Percentiles rank a stretch among this genome's conserved stretches.
These are phyloP conservation scores for Alternaria gansuensis DNA, from an alignment of 2,329 filamentous ascomycete species.

Conservation along the genomic window DNA sequence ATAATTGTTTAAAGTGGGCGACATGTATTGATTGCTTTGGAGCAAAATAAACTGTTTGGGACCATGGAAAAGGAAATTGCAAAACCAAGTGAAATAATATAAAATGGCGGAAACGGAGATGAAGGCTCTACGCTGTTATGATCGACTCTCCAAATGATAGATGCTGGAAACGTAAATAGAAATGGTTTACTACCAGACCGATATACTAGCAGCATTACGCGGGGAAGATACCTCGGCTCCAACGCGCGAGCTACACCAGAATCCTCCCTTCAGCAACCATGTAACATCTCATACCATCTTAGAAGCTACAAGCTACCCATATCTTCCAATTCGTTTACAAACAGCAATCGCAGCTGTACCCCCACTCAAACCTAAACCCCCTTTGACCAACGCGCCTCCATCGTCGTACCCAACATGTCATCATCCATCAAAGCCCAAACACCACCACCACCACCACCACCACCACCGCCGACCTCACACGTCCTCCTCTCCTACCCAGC, in stretches of 20 bases:
- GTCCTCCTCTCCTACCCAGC: conserved; percentile 58
- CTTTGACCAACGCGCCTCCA: not conserved
- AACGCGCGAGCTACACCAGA: not conserved
- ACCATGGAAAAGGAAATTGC: no score
- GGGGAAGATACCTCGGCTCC: conserved; percentile 21
- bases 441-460: conserved; percentile 43
- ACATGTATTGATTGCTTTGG: no score
- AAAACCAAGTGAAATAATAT: not conserved
- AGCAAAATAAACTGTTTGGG: not conserved
- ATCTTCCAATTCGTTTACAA: not conserved
- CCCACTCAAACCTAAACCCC: not conserved
- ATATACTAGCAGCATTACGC: not conserved
- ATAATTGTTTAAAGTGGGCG: no score
- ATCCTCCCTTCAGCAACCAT: conserved; percentile 8
- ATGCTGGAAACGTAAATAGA: not conserved
- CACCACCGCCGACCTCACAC: conserved; percentile 45
- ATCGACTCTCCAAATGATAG: not conserved
- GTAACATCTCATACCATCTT: conserved; percentile 8
- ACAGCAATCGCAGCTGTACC: not conserved
- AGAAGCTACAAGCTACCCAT: not conserved
- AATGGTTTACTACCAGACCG: no score
- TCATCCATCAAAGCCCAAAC: conserved; percentile 41
- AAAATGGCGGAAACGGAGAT: not conserved
- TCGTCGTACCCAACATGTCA: conserved; percentile 32
- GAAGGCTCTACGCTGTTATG: not conserved